These are phyloP conservation scores for Euphorbia celastroides DNA, from an alignment of 441 rosid species.

Conservation along the genomic window DNA sequence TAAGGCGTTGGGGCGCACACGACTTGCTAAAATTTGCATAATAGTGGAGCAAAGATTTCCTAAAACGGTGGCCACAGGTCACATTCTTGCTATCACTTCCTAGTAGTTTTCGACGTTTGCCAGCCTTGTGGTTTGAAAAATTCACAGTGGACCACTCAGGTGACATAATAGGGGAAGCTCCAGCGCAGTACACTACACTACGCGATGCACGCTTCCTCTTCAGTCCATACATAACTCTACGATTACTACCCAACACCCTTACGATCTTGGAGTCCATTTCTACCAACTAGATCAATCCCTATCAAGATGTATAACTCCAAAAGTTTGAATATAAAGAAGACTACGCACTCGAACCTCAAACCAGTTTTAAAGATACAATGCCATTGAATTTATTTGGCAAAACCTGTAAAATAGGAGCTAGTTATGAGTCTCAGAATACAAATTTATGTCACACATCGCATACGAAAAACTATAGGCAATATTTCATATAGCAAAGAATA, in stretches of 20 bases:
- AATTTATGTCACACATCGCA: constrained; percentile 4
- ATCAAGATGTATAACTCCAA: constrained; percentile 30
- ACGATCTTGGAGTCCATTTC: constrained; percentile 66
- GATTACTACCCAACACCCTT: constrained; percentile 72
- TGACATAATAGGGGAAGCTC: constrained; percentile 32
- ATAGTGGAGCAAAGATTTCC: constrained; percentile 48
- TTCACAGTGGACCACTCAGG: constrained; percentile 31
- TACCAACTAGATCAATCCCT: constrained; percentile 51
- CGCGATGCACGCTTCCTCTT: constrained; percentile 58
- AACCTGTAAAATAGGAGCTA: constrained; percentile 27
- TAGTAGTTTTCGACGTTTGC: constrained; percentile 50
- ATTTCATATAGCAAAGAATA: not conserved
- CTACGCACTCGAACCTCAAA: constrained; percentile 25
- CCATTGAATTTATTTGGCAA: constrained; percentile 20
- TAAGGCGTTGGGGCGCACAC: constrained; percentile 58
- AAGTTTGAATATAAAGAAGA: constrained; percentile 5
- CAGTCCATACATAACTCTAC: constrained; percentile 32
- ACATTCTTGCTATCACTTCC: constrained; percentile 26
- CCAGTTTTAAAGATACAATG: constrained; percentile 23
- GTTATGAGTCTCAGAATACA: constrained; percentile 3
- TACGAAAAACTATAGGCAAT: not conserved
- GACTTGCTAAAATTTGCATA: constrained; percentile 69
- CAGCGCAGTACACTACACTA: constrained; percentile 35
- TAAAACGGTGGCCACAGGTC: constrained; percentile 31
- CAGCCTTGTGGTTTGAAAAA: constrained; percentile 23